Conservation (phyloP, 805 yeast genomes). For the Lipomyces orientalis region DNA sequence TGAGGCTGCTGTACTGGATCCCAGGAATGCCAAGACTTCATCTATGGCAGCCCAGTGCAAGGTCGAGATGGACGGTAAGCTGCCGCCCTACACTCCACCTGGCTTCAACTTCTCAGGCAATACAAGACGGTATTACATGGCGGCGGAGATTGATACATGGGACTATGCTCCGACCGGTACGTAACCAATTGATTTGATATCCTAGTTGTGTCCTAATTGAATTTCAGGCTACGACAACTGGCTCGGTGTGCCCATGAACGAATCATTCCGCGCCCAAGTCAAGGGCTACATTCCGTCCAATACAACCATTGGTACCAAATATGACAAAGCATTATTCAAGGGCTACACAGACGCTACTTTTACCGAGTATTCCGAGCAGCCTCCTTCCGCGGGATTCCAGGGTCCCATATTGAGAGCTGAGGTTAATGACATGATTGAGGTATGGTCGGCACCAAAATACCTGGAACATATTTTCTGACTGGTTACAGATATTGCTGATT, state of each 20-base stretch:
- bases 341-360: slow-evolving; percentile 4
- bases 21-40: not conserved
- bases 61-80: not conserved
- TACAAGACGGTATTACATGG: slow-evolving; percentile 7
- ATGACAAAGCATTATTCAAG: slow-evolving; percentile 7
- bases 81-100: not conserved
- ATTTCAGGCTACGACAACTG: slow-evolving; percentile 1
- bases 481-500: not conserved
- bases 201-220: not conserved
- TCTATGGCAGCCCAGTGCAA: not conserved
- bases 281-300: not conserved
- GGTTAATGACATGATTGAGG: slow-evolving; percentile 12
- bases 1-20: not conserved
- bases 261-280: slow-evolving; percentile 8
- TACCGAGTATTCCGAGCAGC: not conserved
- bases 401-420: slow-evolving; percentile 10
- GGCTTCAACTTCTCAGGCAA: slow-evolving; percentile 12
- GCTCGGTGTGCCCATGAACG: slow-evolving; percentile 10
- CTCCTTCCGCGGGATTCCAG: slow-evolving; percentile 3
- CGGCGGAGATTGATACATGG: slow-evolving; percentile 16
- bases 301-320: slow-evolving; percentile 3
- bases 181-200: not conserved
- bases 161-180: slow-evolving; percentile 11
- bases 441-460: not conserved
- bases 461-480: not conserved